Evolutionary conservation across 1,139 yeast genomes (phyloP).

Genomic region (Yamadazyma conglobata): DNA sequence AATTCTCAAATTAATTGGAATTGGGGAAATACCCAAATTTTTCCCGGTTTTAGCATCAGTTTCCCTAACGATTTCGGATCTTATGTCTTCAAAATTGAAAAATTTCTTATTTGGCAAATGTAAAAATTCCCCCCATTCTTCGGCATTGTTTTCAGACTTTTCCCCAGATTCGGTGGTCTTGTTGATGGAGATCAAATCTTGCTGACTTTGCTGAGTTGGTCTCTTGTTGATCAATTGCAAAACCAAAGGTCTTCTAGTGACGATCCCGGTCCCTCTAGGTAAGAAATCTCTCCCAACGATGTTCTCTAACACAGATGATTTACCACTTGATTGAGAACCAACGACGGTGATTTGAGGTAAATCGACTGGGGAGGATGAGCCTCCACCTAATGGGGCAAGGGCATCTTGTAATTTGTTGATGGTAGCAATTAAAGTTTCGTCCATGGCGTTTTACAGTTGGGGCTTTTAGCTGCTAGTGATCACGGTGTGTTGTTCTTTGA

Average conservation of each 20-base stretch:
- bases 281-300: conserved; percentile 93
- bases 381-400: conserved; percentile 88
- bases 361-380: conserved; percentile 80
- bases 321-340: conserved; percentile 94
- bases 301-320: conserved; percentile 89
- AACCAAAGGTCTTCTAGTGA: conserved; percentile 88
- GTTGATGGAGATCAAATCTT: conserved; percentile 33
- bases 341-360: conserved; percentile 96
- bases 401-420: conserved; percentile 94
- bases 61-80: conserved; percentile 87
- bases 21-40: conserved; percentile 86
- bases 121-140: conserved; percentile 98
- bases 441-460: too few species aligned
- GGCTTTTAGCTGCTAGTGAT: too few species aligned
- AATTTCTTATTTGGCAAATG: conserved; percentile 89
- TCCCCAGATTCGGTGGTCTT: conserved; percentile 41
- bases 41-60: conserved; percentile 94
- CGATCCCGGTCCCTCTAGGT: conserved; percentile 95
- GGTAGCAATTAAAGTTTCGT: conserved; percentile 82
- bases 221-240: conserved; percentile 77
- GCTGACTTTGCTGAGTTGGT: conserved; percentile 19
- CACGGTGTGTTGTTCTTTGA: too few species aligned
- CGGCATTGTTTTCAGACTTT: conserved; percentile 69
- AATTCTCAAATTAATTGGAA: conserved; percentile 89
- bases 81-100: conserved; percentile 84